Evolutionary conservation across 179 eudicot species (phyloP).

Genomic region (Amaranthus tricolor): DNA sequence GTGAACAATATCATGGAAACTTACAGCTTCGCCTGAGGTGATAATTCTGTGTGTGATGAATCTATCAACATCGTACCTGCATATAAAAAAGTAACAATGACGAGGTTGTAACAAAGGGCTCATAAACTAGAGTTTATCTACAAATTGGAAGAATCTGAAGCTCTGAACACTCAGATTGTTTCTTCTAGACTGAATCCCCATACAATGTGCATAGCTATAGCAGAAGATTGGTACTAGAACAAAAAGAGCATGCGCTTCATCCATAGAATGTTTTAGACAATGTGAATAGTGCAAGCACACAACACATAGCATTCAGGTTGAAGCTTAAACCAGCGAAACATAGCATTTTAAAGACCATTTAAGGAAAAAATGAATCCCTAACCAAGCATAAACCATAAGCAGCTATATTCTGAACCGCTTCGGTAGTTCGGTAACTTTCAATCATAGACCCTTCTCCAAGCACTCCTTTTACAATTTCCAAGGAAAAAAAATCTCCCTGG

Average conservation of each 20-base stretch:
- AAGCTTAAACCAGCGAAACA: not conserved
- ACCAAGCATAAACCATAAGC: not conserved
- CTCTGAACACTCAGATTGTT: not conserved
- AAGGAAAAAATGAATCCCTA: not conserved
- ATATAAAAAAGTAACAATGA: conserved; percentile 3
- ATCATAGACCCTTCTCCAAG: not conserved
- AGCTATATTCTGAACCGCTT: not conserved
- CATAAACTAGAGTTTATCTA: not conserved
- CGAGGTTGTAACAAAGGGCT: conserved; percentile 2
- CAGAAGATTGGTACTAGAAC: not conserved
- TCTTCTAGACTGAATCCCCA: not conserved
- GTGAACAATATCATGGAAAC: conserved; percentile 6
- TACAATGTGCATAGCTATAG: not conserved
- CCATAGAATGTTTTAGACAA: not conserved
- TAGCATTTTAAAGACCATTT: not conserved
- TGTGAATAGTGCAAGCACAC: not conserved
- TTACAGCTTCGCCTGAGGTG: conserved; percentile 43
- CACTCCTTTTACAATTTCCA: not conserved
- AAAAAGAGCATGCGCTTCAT: not conserved
- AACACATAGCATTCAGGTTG: not conserved
- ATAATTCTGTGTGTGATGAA: conserved; percentile 41
- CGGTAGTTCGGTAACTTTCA: not conserved
- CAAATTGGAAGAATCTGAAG: not conserved
- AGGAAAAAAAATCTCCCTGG: not conserved
- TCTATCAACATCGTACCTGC: conserved; percentile 51